These are phyloP conservation scores for Echinochloa phyllopogon DNA, from an alignment of 176 grass and related monocot species.

Conservation along the genomic window DNA sequence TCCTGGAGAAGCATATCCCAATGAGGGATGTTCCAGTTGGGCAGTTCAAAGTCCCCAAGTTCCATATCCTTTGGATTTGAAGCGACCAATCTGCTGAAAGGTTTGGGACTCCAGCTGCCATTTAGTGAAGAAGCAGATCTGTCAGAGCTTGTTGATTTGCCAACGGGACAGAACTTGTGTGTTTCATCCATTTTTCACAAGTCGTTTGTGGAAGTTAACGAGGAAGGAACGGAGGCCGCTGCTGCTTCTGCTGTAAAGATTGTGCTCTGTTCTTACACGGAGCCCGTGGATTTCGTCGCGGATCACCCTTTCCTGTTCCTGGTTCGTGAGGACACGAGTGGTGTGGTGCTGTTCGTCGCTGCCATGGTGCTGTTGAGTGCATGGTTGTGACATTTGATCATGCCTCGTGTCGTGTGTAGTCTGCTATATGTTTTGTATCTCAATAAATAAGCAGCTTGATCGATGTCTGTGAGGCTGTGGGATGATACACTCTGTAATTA, in stretches of 20 bases:
- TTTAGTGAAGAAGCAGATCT: slow-evolving; percentile 55
- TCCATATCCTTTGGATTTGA: slow-evolving; percentile 77
- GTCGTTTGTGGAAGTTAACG: slow-evolving; percentile 72
- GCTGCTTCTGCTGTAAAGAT: slow-evolving; percentile 42
- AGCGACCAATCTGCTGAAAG: slow-evolving; percentile 55
- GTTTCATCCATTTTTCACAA: slow-evolving; percentile 76
- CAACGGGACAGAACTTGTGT: slow-evolving; percentile 24
- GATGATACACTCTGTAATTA: background rate
- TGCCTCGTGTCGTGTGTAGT: slow-evolving; percentile 3
- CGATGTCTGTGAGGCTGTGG: background rate
- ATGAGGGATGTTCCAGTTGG: slow-evolving; percentile 41
- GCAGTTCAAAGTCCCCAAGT: slow-evolving; percentile 75
- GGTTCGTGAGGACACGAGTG: slow-evolving; percentile 55
- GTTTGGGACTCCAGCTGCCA: slow-evolving; percentile 58
- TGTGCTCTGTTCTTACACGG: background rate
- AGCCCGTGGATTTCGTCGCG: slow-evolving; percentile 39
- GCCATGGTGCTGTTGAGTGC: background rate
- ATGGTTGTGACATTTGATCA: slow-evolving; percentile 7
- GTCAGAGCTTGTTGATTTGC: slow-evolving; percentile 59
- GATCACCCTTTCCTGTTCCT: slow-evolving; percentile 64
- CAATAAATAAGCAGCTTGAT: slow-evolving; percentile 11
- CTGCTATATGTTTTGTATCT: background rate
- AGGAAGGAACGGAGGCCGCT: slow-evolving; percentile 83
- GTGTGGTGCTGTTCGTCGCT: slow-evolving; percentile 37
- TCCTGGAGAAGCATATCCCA: slow-evolving; percentile 58